A percentile compares a stretch with the other conserved stretches of the same genome.
These are phyloP conservation scores for Plantago major DNA, from an alignment of 257 asterid genomes.

Conservation along the genomic window DNA sequence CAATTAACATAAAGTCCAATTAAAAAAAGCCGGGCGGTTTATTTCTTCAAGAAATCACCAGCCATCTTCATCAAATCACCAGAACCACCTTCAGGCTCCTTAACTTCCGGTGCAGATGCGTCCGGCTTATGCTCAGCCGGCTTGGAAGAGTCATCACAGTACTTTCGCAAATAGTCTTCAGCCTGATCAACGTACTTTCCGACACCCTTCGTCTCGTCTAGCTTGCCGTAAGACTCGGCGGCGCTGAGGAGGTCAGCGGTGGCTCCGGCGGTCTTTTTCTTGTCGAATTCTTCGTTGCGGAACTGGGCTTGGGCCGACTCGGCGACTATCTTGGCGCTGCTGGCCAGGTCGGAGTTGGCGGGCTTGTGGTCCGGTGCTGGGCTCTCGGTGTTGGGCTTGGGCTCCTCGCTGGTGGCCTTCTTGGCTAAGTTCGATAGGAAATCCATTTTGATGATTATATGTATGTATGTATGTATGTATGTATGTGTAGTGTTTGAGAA, in stretches of 20 bases:
- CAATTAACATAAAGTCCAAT: neutral
- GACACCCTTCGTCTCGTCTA: slow-evolving; percentile 38
- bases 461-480: too few species aligned
- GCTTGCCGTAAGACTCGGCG: slow-evolving; percentile 40
- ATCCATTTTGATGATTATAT: slow-evolving; percentile 29
- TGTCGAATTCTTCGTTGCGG: slow-evolving; percentile 28
- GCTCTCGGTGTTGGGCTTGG: slow-evolving; percentile 16
- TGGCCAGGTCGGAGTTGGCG: slow-evolving; percentile 26
- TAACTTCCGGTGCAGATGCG: neutral
- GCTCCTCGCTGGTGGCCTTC: slow-evolving; percentile 22
- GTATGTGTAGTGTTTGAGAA: neutral
- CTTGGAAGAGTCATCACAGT: slow-evolving; percentile 5
- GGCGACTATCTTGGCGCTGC: slow-evolving; percentile 45
- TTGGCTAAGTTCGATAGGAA: slow-evolving; percentile 28
- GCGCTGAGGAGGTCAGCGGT: slow-evolving; percentile 44
- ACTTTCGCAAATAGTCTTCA: slow-evolving; percentile 47
- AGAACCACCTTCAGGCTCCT: neutral
- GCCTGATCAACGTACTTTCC: slow-evolving; percentile 61
- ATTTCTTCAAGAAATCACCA: slow-evolving; percentile 13
- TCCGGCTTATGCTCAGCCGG: slow-evolving; percentile 8
- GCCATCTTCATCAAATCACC: slow-evolving; percentile 10
- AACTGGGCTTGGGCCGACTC: slow-evolving; percentile 48
- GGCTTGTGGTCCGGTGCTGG: slow-evolving; percentile 15
- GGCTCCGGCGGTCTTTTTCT: slow-evolving; percentile 41
- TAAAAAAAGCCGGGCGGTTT: too few species aligned